Evolutionary conservation across 148 eudicot genomes (phyloP), one percentile per base, ranked within the genome.

Genomic region (Linanthus parryae): DNA sequence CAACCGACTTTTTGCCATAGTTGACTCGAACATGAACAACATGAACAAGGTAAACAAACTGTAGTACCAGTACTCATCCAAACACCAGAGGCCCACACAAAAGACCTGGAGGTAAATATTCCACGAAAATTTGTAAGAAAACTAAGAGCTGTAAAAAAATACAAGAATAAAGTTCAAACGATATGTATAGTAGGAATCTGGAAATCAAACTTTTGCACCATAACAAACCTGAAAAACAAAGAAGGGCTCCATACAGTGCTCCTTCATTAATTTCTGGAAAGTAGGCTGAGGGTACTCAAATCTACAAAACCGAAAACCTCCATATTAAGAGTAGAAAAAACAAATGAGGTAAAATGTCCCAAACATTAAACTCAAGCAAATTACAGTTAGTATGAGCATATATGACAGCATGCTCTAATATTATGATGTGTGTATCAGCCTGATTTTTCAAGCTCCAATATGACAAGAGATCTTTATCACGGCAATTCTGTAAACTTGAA

Each of bases 221-320:
- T 14, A 60, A 49, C 68, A 56, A 63, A 92, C 99, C 99, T 92
- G 99, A 68, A 92, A 92, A 17, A 92, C 99, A 49, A 92, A 92
- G 62, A 92, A 92, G 39, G 99, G 99, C 76, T 92, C 99, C 99
- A 88, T 88, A 78, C 84, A 68, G 60, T 92, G 85, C 78, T 92
- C 99, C 68, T 92, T 92, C 99, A 92, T 73, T 54, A 92, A 70
- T 69, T 84, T 92, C 70, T 82, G 94, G 49, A 92, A 92, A 29
- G 99, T 92, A 52, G 99, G 99, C 57, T 92, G 99, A 16, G 99
- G 99, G 69, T 92, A 92, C 57, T 92, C 99, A 75, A 92, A 92
- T 16, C 99, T 92, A 68, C 72, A 74, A 8, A 44, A 31, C 26
- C 58, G 55, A 30, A 64, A 63, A 64, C 23, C 37, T 41, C 38